Evolutionary conservation across 176 grass and related monocot species (phyloP), one percentile per base, ranked within the genome.

Genomic region (Avena eriantha): DNA sequence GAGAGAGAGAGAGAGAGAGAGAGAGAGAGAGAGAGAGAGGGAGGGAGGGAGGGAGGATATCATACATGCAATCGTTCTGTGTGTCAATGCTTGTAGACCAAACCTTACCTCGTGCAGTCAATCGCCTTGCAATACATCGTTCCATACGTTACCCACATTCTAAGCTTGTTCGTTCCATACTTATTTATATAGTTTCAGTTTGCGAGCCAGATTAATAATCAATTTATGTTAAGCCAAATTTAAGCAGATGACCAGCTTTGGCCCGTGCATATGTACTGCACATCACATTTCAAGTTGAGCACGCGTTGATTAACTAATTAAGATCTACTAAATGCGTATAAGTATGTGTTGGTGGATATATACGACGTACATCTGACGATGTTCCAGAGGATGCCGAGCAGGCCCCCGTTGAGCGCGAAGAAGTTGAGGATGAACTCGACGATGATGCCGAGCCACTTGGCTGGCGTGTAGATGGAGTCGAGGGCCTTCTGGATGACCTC

Each of bases 361-460:
- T 46, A 69, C n/a, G n/a, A n/a, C 61, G 63, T 69, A 82, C 80
- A 82, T 82, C 80, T 82, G 63, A 82, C 13, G 46, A 82, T 53
- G 64, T 80, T 58, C 29, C 51, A 71, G 34, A 95, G 10, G 77
- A 95, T 82, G 83, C 90, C 82, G 33, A 90, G 57, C 16, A 95
- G 29, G 15, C 93, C 93, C 5, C 89, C 89, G 82, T 95, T 92
- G 68, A 95, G 88, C 1, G 83, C 54, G 65, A 95, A 1, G 70
- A 95, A 87, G 90, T 95, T 95, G 43, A 92, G 66, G 26, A 90
- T 1, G 70, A 89, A 87, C 86, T 95, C 93, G 45, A 87, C 29
- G 53, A 77, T 13, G 76, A 18, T 10, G 19, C 93, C 93, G 26
- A 75, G 2, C 3, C 24, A 72, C 41, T 85, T 78, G 4, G 89